phyloP scores from a whole-genome alignment of 768 basidiomycete species.

The Mycena indigotica region DNA sequence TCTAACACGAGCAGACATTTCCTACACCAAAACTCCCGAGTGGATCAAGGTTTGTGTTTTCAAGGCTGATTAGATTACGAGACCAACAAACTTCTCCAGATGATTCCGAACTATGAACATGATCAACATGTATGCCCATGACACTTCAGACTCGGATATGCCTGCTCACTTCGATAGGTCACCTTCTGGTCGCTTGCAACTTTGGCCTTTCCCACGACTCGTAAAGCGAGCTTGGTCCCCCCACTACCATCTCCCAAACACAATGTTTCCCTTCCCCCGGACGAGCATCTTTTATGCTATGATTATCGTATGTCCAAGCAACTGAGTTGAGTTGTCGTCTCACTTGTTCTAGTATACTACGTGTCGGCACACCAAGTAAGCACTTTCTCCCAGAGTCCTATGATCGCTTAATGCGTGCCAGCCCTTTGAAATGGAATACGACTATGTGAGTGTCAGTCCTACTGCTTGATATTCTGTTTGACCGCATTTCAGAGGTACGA shows the following conservation, averaged over 20 bases:
- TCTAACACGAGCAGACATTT: conserved; percentile 45
- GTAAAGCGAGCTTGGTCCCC: conserved; percentile 38
- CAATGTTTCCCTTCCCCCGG: conserved; percentile 49
- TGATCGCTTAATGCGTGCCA: conserved; percentile 25
- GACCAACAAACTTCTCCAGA: neutral
- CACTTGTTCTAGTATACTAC: conserved; percentile 40
- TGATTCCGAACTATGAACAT: conserved; percentile 46
- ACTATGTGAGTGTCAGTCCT: conserved; percentile 35
- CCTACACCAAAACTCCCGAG: conserved; percentile 50
- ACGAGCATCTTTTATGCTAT: conserved; percentile 53
- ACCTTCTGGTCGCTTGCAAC: conserved; percentile 51
- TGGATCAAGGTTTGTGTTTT: conserved; percentile 41
- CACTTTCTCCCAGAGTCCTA: conserved; percentile 4
- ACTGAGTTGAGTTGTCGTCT: neutral
- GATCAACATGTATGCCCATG: conserved; percentile 38
- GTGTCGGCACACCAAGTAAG: conserved; percentile 47
- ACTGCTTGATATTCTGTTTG: neutral
- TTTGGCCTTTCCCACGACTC: conserved; percentile 48
- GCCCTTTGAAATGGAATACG: conserved; percentile 58
- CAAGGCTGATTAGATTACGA: too few species aligned
- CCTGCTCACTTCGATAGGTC: conserved; percentile 3
- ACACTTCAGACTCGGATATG: neutral
- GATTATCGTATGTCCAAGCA: conserved; percentile 42
- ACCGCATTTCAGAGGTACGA: neutral
- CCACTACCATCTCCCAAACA: conserved; percentile 44